Conservation (phyloP, 345 rosid species). For the Gossypium ekmanianum region DNA sequence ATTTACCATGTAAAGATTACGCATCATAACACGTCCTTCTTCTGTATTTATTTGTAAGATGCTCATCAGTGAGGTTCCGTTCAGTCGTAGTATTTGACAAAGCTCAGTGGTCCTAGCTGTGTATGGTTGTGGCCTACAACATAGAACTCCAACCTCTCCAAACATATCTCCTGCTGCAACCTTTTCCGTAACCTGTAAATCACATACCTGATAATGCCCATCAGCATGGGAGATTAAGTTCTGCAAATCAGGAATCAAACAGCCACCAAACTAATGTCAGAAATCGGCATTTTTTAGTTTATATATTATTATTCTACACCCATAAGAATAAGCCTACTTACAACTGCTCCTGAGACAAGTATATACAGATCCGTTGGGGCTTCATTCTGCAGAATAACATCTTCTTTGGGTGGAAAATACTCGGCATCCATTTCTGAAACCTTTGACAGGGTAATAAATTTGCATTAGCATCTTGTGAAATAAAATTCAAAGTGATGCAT, state of each 20-base stretch:
- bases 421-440: slow-evolving; percentile 91
- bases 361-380: slow-evolving; percentile 76
- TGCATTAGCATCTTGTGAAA: slow-evolving; percentile 19
- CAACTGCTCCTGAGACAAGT: slow-evolving; percentile 83
- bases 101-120: slow-evolving; percentile 68
- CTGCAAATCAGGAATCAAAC: slow-evolving; percentile 38
- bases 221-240: slow-evolving; percentile 38
- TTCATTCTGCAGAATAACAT: slow-evolving; percentile 69
- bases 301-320: neutral
- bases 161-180: slow-evolving; percentile 59
- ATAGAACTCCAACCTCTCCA: slow-evolving; percentile 86
- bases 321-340: slow-evolving; percentile 29
- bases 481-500: neutral
- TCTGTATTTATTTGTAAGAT: slow-evolving; percentile 49
- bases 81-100: slow-evolving; percentile 70
- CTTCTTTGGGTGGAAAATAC: slow-evolving; percentile 90
- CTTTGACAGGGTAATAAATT: slow-evolving; percentile 32
- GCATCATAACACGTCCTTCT: slow-evolving; percentile 60
- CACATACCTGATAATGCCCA: slow-evolving; percentile 40
- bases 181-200: slow-evolving; percentile 40
- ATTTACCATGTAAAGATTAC: slow-evolving; percentile 67
- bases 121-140: slow-evolving; percentile 74
- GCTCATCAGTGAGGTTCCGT: slow-evolving; percentile 59
- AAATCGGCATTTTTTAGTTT: neutral
- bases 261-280: slow-evolving; percentile 5